These are phyloP conservation scores for Parastagonospora nodorum DNA, from an alignment of 2,329 filamentous ascomycete genomes.

Conservation along the genomic window DNA sequence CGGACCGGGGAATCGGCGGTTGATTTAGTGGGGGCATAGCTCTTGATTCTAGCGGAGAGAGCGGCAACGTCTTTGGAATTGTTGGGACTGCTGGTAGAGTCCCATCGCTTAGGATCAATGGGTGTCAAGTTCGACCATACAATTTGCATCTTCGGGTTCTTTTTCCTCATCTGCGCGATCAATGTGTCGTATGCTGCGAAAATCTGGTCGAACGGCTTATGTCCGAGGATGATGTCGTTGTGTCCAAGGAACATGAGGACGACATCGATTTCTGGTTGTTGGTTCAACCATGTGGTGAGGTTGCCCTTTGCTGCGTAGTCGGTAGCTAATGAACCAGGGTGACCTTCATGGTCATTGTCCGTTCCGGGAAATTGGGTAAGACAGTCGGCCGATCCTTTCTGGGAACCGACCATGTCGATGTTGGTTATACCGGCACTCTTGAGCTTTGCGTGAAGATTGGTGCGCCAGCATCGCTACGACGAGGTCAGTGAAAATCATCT, in stretches of 20 bases:
- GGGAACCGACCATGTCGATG: slow-evolving; percentile 44
- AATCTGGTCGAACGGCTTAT: slow-evolving; percentile 39
- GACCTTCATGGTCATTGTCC: slow-evolving; percentile 50
- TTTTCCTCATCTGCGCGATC: slow-evolving; percentile 50
- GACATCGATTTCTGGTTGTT: slow-evolving; percentile 47
- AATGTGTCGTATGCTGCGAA: slow-evolving; percentile 47
- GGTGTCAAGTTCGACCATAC: slow-evolving; percentile 42
- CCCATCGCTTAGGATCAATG: slow-evolving; percentile 31
- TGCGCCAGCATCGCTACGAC: slow-evolving; percentile 44
- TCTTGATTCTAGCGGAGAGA: slow-evolving; percentile 2
- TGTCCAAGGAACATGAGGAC: slow-evolving; percentile 55
- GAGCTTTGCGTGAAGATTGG: slow-evolving; percentile 38
- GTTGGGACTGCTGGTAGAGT: slow-evolving; percentile 11
- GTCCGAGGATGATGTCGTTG: slow-evolving; percentile 50
- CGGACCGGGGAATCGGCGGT: slow-evolving; percentile 28
- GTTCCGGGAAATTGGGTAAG: slow-evolving; percentile 5
- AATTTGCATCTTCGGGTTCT: slow-evolving; percentile 48
- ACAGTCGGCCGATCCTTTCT: slow-evolving; percentile 12
- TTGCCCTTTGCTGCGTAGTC: slow-evolving; percentile 47
- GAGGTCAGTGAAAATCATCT: background rate
- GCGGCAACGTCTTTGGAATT: slow-evolving; percentile 15
- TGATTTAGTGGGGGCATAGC: slow-evolving; percentile 25
- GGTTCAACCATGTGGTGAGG: slow-evolving; percentile 47
- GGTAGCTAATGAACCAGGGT: slow-evolving; percentile 49
- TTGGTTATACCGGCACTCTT: slow-evolving; percentile 27